Percentiles rank a stretch among this genome's conserved stretches.
Conservation (phyloP, 129 eudicot species). For the Smallanthus sonchifolius region DNA sequence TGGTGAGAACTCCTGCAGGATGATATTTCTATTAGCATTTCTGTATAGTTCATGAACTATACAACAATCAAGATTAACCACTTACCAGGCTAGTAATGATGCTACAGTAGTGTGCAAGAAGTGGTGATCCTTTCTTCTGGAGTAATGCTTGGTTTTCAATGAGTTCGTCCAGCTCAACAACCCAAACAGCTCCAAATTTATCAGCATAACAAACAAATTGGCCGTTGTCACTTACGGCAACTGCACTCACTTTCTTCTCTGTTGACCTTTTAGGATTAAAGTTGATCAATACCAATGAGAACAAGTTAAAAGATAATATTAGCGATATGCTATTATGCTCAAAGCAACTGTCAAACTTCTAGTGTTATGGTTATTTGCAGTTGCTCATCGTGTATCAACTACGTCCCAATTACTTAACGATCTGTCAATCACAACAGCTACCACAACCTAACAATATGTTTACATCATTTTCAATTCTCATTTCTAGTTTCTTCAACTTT, state of each 20-base stretch:
- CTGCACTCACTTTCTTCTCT: constrained; percentile 92
- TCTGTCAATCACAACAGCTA: not conserved
- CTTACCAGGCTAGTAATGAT: constrained; percentile 86
- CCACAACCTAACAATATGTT: not conserved
- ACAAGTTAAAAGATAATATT: not conserved
- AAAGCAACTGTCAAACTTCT: not conserved
- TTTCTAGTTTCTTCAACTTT: not conserved
- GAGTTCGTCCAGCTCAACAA: constrained; percentile 47
- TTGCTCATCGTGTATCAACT: not conserved
- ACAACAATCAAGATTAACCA: constrained; percentile 9
- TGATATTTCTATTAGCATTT: constrained; percentile 13
- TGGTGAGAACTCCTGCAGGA: constrained; percentile 79
- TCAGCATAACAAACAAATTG: constrained; percentile 79
- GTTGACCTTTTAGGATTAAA: constrained; percentile 47
- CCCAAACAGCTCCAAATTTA: constrained; percentile 92
- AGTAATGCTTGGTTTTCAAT: constrained; percentile 31
- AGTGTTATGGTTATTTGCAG: not conserved
- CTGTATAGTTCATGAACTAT: not conserved
- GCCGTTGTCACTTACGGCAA: constrained; percentile 76
- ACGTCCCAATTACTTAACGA: not conserved
- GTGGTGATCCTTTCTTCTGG: constrained; percentile 62
- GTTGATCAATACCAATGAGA: not conserved
- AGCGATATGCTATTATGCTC: not conserved
- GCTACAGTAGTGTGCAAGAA: constrained; percentile 93
- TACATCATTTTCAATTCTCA: not conserved